Base-by-base conservation (phyloP, 2,329 filamentous ascomycete species). In the Hypomyces perniciosus region DNA sequence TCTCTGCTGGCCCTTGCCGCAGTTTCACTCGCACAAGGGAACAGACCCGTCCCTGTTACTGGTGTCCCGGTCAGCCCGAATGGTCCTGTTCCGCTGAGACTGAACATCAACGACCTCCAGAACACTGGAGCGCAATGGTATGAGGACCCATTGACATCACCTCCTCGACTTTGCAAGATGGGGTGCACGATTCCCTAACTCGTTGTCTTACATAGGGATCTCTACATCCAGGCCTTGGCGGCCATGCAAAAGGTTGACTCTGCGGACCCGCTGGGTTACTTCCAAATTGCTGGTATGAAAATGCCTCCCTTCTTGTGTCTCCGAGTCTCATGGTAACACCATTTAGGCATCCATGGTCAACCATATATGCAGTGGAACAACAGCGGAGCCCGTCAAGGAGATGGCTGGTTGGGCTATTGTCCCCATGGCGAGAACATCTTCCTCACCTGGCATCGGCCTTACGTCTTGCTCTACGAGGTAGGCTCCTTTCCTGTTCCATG, bases 371-470 rank as follows among this genome's bases (percentile, higher is more conserved):
- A 74, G 35, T 77, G 69, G 63, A 72, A 72, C 62, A 62, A 59
- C 37, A 71, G 66, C n/a, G 73, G 71, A 5, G 54, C 55, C 1
- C 57, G 55, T 28, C 51, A 44, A 8, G 53, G 59, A 1, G 56
- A 61, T 40, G 64, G 59, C 20, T 71, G 68, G 68, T 27, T 53
- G 9, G 72, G 72, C 30, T 77, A 73, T 57, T 77, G 74, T 46
- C 74, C 73, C 12, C 74, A 79, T 44, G 67, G 68, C 52, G 73
- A 79, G 60, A 64, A 69, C n/a, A 60, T 75, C 27, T 78, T 81
- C 55, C 59, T 72, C 6, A 63, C 74, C 13, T 83, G 78, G 80
- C 80, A 84, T 61, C 75, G 79, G 5, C 73, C 78, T 4, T 82
- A 77, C 52, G 59, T 80, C 39, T 66, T 73, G 6, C 67, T 82